Conservation (phyloP, 257 asterid genomes). For the Solanum arcanum region DNA sequence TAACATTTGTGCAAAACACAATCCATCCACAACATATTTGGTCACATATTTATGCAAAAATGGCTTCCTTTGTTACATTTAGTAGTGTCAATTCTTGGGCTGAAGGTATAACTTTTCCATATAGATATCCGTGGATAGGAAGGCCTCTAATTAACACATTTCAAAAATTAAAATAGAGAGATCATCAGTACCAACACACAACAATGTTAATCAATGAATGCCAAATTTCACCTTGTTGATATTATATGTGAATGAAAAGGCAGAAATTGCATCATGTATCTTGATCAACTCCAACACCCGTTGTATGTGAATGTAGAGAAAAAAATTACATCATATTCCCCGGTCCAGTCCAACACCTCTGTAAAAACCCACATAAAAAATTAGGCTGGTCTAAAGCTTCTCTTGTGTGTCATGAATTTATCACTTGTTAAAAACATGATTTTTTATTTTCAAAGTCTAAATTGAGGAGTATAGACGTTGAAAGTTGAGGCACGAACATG, state of each 20-base stretch:
- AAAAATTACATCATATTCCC: too few species aligned
- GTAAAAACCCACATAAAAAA: too few species aligned
- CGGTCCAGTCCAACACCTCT: too few species aligned
- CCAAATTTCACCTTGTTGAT: background rate
- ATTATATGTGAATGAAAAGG: background rate
- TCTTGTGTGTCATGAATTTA: too few species aligned
- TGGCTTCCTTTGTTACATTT: background rate
- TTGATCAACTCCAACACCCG: background rate
- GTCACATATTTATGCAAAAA: background rate
- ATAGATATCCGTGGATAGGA: background rate
- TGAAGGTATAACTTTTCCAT: background rate
- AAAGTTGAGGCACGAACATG: too few species aligned
- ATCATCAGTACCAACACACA: background rate
- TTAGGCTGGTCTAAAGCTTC: too few species aligned
- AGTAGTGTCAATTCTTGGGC: background rate
- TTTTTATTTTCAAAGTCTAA: too few species aligned
- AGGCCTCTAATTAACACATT: background rate
- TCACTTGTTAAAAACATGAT: too few species aligned
- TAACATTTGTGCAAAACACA: too few species aligned
- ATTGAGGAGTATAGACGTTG: too few species aligned
- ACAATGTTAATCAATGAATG: background rate
- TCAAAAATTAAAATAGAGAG: background rate
- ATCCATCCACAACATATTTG: too few species aligned
- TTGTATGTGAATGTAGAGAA: too few species aligned
- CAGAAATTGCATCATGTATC: background rate